Evolutionary conservation across 139 green algal genomes (phyloP).

Genomic region (Microglena sp.): DNA sequence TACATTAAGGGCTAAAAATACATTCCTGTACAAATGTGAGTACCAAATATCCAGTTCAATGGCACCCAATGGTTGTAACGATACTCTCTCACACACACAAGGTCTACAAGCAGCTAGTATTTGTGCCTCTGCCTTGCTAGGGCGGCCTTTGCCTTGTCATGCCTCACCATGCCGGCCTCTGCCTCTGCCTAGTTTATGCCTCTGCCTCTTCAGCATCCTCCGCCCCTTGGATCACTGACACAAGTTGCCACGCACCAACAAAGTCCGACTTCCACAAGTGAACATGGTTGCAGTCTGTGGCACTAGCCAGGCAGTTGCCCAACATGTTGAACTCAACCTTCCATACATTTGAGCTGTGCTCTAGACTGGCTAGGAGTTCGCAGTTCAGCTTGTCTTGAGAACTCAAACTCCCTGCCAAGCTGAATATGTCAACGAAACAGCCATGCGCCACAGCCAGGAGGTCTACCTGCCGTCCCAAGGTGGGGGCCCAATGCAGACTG

Average conservation of each 20-base stretch:
- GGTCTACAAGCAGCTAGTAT: too few relatives aligned
- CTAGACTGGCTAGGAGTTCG: slow-evolving; percentile 15
- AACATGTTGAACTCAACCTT: slow-evolving; percentile 34
- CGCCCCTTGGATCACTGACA: slow-evolving; percentile 3
- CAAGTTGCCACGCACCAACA: slow-evolving; percentile 15
- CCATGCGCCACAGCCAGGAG: slow-evolving; percentile 26
- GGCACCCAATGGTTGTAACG: too few relatives aligned
- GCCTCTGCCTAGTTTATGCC: too few relatives aligned
- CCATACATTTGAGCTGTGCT: slow-evolving; percentile 17
- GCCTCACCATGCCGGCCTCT: too few relatives aligned
- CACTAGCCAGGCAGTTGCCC: slow-evolving; percentile 26
- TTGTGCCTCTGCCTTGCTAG: too few relatives aligned
- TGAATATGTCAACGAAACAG: slow-evolving; percentile 18
- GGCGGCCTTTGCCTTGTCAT: too few relatives aligned
- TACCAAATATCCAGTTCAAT: too few relatives aligned
- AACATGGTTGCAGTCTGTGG: slow-evolving; percentile 17
- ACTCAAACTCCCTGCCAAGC: slow-evolving; percentile 13
- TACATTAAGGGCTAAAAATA: too few relatives aligned
- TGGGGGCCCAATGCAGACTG: slow-evolving; percentile 29
- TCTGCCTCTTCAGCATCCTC: neutral
- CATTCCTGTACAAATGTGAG: too few relatives aligned
- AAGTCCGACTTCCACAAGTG: slow-evolving; percentile 24
- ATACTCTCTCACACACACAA: too few relatives aligned
- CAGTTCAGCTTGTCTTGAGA: slow-evolving; percentile 1
- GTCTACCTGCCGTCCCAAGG: slow-evolving; percentile 25